Percentiles rank a stretch among this genome's conserved stretches.
phyloP scores from a whole-genome alignment of 345 rosid species.

The Litchi chinensis region DNA sequence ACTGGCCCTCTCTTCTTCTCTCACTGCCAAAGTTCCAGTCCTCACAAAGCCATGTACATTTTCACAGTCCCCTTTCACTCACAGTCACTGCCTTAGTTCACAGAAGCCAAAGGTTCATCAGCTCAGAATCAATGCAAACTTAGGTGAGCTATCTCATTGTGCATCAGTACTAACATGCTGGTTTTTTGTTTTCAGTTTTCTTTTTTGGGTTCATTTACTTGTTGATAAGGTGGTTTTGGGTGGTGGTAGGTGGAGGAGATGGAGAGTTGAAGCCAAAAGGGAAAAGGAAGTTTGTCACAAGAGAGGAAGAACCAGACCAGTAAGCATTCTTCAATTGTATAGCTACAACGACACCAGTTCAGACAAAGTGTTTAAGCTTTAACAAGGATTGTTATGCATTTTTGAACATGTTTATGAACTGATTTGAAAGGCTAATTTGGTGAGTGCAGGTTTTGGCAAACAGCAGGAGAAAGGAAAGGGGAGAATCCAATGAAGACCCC shows the following conservation, averaged over 20 bases:
- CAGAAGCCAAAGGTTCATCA: constrained; percentile 29
- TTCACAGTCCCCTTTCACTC: constrained; percentile 28
- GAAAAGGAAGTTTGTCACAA: constrained; percentile 84
- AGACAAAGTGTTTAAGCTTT: no score
- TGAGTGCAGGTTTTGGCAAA: constrained; percentile 82
- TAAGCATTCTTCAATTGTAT: constrained; percentile 26
- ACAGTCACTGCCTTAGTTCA: constrained; percentile 19
- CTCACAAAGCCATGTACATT: constrained; percentile 24
- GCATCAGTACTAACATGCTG: neutral
- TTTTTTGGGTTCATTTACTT: neutral
- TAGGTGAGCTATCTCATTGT: constrained; percentile 37
- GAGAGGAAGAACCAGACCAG: constrained; percentile 91
- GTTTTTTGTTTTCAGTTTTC: neutral
- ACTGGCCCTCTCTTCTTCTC: constrained; percentile 41
- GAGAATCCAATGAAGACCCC: constrained; percentile 97
- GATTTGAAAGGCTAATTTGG: neutral
- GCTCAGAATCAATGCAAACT: constrained; percentile 60
- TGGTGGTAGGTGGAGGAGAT: constrained; percentile 59
- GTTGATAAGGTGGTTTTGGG: constrained; percentile 14
- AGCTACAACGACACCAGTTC: neutral
- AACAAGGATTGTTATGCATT: neutral
- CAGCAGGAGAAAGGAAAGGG: constrained; percentile 88
- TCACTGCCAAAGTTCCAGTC: constrained; percentile 26
- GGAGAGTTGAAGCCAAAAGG: constrained; percentile 73
- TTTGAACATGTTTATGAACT: neutral